phyloP scores from a whole-genome alignment of 345 rosid genomes.

The Aurinia saxatilis region DNA sequence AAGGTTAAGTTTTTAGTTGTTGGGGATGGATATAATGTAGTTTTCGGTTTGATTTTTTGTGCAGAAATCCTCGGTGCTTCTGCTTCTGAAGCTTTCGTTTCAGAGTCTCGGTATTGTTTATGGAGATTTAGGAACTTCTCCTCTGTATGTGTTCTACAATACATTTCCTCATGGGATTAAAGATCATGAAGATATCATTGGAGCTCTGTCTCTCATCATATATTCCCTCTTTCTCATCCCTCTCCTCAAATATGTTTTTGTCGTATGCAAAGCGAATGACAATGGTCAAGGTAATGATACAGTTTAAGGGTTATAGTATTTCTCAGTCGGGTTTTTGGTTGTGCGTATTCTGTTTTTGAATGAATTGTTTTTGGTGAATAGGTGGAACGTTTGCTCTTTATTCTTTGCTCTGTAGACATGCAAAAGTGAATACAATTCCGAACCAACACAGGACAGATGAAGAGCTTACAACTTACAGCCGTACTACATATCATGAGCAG shows the following conservation, averaged over 20 bases:
- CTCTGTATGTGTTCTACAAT: conserved; percentile 64
- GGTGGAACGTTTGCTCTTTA: conserved; percentile 97
- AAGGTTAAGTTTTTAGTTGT: neutral
- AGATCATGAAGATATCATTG: conserved; percentile 56
- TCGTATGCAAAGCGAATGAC: conserved; percentile 72
- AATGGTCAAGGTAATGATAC: conserved; percentile 54
- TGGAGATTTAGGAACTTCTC: conserved; percentile 73
- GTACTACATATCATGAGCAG: conserved; percentile 63
- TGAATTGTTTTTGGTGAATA: conserved; percentile 21
- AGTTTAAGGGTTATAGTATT: neutral
- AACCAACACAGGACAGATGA: conserved; percentile 93
- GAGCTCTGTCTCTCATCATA: conserved; percentile 57
- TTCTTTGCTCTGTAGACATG: conserved; percentile 92
- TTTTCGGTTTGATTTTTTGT: neutral
- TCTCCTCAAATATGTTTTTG: conserved; percentile 59
- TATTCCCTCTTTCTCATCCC: conserved; percentile 62
- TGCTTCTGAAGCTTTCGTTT: conserved; percentile 59
- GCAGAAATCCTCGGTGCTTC: conserved; percentile 49
- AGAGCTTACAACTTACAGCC: conserved; percentile 89
- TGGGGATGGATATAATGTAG: neutral
- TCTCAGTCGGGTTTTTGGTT: neutral
- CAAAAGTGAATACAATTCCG: conserved; percentile 76
- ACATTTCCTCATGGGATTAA: conserved; percentile 51
- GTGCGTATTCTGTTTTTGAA: neutral
- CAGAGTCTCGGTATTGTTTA: conserved; percentile 75